Evolutionary conservation across 2,329 filamentous ascomycete genomes (phyloP), one percentile per base, ranked within the genome.

Genomic region (Stromatinia cepivora): DNA sequence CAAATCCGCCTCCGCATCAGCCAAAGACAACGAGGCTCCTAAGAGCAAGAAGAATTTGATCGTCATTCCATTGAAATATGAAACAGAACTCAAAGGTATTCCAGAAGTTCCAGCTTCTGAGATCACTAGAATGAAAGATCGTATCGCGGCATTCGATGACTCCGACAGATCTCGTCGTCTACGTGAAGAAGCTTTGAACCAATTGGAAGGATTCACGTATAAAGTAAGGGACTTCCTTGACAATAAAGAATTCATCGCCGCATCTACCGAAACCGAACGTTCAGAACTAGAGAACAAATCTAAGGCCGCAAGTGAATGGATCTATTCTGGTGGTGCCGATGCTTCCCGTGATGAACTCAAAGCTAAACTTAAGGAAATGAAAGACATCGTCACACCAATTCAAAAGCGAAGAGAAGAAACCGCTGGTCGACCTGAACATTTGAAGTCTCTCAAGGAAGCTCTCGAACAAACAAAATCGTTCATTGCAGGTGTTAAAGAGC

Each of bases 181-280:
- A 70, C 88, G 94, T 45, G 94, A 97, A 78, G 94, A 97, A 79
- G 88, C 92, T 0, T 83, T 97, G 69, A 99, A 98, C 81, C 90
- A 92, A 73, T 87, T 99, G n/a, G 95, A 99, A 80, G 90, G 87
- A 17, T 98, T 91, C 80, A 97, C 94, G 20, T 99, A 99, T 84
- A 90, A 89, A 76, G 87, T 92, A 39, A 90, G 93, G 36, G 93
- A 97, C 79, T 85, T 97, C 57, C 84, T 97, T 2, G 90, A 92
- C 54, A 90, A 90, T 71, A 88, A 92, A 61, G 84, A 85, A 0
- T 98, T 97, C 78, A 83, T 91, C 66, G 84, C 85, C 17, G 87
- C 86, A 4, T 91, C 93, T 45, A 94, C 90, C 13, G 82, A 87
- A 4, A 84, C 86, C 28, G 87, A 93, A 77, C 87, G 92, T 59